A percentile compares a stretch with the other conserved stretches of the same genome.
phyloP scores from a whole-genome alignment of 2,329 filamentous ascomycete species.

The Ophiocordyceps unilateralis region DNA sequence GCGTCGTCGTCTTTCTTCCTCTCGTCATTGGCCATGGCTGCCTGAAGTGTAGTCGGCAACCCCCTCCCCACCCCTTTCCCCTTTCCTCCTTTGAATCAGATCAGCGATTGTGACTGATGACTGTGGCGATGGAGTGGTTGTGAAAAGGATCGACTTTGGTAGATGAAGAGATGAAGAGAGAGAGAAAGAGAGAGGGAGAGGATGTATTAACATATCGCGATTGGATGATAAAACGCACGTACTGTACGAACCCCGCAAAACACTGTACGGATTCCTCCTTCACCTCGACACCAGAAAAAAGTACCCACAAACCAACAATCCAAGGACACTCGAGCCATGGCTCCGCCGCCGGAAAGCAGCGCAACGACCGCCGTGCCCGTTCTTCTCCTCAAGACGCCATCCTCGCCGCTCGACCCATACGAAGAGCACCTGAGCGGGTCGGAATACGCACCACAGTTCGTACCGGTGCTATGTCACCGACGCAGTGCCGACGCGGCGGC shows the following conservation, averaged over 20 bases:
- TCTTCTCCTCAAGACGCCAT: conserved; percentile 64
- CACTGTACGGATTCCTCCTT: too few species aligned
- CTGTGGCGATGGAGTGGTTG: too few species aligned
- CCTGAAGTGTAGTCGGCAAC: neutral
- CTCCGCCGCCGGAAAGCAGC: neutral
- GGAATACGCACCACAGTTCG: conserved; percentile 47
- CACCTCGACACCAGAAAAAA: too few species aligned
- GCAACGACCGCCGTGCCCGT: conserved; percentile 24
- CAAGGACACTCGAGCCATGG: too few species aligned
- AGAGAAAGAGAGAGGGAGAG: too few species aligned
- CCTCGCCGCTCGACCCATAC: conserved; percentile 53
- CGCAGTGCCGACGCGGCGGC: conserved; percentile 43
- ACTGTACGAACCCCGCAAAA: too few species aligned
- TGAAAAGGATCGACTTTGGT: too few species aligned
- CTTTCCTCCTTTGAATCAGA: neutral
- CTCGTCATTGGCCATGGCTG: conserved; percentile 20
- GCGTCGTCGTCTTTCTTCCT: conserved; percentile 10
- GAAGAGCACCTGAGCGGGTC: conserved; percentile 42
- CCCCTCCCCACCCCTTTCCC: neutral
- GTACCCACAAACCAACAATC: too few species aligned
- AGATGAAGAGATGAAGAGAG: too few species aligned
- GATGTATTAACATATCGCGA: too few species aligned
- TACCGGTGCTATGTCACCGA: conserved; percentile 60
- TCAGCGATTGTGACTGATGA: neutral
- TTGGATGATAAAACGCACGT: too few species aligned